Conservation (phyloP, 768 basidiomycete genomes). For the Crucibulum laeve region DNA sequence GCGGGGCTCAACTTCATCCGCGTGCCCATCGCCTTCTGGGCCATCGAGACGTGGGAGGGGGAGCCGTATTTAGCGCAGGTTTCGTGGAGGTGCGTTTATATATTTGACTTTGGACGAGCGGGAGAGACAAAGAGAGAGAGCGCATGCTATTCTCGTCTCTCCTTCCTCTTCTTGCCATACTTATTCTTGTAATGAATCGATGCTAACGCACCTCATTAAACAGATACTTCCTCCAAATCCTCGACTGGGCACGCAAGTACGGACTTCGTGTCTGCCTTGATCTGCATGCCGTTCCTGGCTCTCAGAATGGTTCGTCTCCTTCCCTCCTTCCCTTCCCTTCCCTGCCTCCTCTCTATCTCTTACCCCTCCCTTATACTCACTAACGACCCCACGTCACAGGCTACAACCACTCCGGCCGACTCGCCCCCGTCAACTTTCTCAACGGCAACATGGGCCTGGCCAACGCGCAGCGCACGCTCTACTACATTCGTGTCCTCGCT, state of each 20-base stretch:
- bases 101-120: background rate
- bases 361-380: too few species aligned
- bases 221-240: slow-evolving; percentile 68
- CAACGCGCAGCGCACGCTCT: slow-evolving; percentile 75
- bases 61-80: slow-evolving; percentile 77
- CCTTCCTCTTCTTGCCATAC: background rate
- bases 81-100: slow-evolving; percentile 60
- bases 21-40: slow-evolving; percentile 83
- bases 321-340: background rate
- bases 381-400: slow-evolving; percentile 23
- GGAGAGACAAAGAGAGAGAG: background rate
- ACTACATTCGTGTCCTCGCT: slow-evolving; percentile 69
- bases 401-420: slow-evolving; percentile 53
- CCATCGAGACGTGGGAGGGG: slow-evolving; percentile 66
- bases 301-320: slow-evolving; percentile 55
- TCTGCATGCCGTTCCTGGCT: slow-evolving; percentile 75
- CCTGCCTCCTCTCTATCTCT: too few species aligned
- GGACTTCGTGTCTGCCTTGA: slow-evolving; percentile 83
- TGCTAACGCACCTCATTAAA: background rate
- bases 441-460: slow-evolving; percentile 79
- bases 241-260: slow-evolving; percentile 87
- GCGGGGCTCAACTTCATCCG: slow-evolving; percentile 86
- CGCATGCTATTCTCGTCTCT: background rate
- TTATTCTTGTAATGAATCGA: background rate
- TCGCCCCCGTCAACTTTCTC: slow-evolving; percentile 55